Percentiles rank a stretch among this genome's conserved stretches.
Conservation (phyloP, 2,329 filamentous ascomycete genomes). For the Eurotiales sp. region DNA sequence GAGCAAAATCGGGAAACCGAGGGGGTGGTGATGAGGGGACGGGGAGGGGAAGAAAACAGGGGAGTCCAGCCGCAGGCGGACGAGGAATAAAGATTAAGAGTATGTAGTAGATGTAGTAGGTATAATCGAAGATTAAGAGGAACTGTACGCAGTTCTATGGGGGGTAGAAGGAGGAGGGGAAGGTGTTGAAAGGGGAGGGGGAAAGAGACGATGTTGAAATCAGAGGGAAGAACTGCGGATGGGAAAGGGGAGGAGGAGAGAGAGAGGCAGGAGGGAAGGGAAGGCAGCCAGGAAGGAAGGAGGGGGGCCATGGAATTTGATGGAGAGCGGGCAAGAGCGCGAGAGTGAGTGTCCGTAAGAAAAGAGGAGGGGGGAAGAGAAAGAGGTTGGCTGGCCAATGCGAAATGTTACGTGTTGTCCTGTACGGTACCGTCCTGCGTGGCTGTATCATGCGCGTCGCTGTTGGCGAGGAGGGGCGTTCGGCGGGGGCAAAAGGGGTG, state of each 20-base stretch:
- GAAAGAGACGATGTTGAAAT: slow-evolving; percentile 18
- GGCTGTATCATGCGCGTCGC: slow-evolving; percentile 23
- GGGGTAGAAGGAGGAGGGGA: slow-evolving; percentile 17
- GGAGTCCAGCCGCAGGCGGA: slow-evolving; percentile 42
- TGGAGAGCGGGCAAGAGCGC: slow-evolving; percentile 17
- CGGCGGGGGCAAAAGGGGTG: background rate
- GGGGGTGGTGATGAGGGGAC: slow-evolving; percentile 17
- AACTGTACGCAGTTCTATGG: slow-evolving; percentile 19
- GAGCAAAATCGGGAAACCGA: slow-evolving; percentile 21
- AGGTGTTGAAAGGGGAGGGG: too few relatives aligned
- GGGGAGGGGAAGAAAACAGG: slow-evolving; percentile 19
- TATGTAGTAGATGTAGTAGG: background rate
- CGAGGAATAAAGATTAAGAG: slow-evolving; percentile 16
- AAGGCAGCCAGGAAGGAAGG: slow-evolving; percentile 19
- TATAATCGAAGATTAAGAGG: slow-evolving; percentile 1
- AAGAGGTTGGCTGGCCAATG: slow-evolving; percentile 18
- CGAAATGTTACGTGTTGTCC: slow-evolving; percentile 3
- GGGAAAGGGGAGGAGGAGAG: slow-evolving; percentile 18
- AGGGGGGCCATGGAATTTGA: slow-evolving; percentile 17
- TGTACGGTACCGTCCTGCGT: slow-evolving; percentile 15
- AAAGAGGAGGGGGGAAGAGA: slow-evolving; percentile 18
- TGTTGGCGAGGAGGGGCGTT: slow-evolving; percentile 10
- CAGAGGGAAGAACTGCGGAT: slow-evolving; percentile 17
- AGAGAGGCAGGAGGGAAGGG: slow-evolving; percentile 17
- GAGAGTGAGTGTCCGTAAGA: slow-evolving; percentile 16